These are phyloP conservation scores for Pinus tabuliformis DNA, from an alignment of 75 land plant species.

Conservation along the genomic window DNA sequence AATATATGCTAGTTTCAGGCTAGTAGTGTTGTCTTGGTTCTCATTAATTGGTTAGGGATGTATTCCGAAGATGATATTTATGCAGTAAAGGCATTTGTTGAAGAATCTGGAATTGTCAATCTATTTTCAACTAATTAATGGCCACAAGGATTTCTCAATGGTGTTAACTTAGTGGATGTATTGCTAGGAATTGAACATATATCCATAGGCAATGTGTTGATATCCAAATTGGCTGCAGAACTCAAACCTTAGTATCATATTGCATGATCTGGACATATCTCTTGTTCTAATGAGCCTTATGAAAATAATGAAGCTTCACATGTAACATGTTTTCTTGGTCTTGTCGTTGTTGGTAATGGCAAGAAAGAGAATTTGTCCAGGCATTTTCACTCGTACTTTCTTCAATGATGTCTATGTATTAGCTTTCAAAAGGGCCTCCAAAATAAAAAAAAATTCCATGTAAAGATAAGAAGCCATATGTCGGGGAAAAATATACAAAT, in stretches of 20 bases:
- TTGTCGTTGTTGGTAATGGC: slow-evolving; percentile 91
- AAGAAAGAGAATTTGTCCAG: slow-evolving; percentile 97
- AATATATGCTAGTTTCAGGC: no score
- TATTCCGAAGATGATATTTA: no score
- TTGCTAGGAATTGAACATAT: no score
- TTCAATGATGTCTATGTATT: slow-evolving; percentile 59
- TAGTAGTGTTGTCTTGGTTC: no score
- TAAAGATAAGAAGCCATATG: slow-evolving; percentile 10
- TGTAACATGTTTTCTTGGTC: slow-evolving; percentile 92
- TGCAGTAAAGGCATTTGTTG: no score
- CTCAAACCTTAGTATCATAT: slow-evolving; percentile 74
- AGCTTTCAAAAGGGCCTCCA: slow-evolving; percentile 55
- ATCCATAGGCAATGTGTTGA: no score
- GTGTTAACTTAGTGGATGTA: no score
- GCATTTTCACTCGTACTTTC: slow-evolving; percentile 96
- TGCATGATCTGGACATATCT: slow-evolving; percentile 86
- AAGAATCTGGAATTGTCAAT: no score
- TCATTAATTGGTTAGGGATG: no score
- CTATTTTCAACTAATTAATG: no score
- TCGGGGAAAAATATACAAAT: slow-evolving; percentile 14
- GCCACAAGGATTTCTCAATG: no score
- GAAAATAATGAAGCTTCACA: slow-evolving; percentile 54
- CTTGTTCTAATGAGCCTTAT: slow-evolving; percentile 87
- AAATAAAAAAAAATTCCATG: slow-evolving; percentile 83
- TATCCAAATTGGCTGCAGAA: no score